Evolutionary conservation across 1,284 basidiomycete species (phyloP), one percentile per base, ranked within the genome.

Genomic region (Ganoderma multipileum): DNA sequence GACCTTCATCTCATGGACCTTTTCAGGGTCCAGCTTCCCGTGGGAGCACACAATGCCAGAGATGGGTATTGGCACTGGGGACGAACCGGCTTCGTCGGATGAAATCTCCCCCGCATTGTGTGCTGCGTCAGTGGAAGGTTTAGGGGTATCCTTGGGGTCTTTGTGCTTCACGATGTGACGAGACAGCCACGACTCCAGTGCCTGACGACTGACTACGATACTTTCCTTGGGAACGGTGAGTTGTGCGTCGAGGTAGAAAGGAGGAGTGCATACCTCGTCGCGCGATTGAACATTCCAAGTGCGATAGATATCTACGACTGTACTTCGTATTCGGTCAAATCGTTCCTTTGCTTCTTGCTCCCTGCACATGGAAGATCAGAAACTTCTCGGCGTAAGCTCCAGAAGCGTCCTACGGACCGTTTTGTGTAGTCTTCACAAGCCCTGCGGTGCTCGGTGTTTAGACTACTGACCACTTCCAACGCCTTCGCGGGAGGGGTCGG

Each of bases 1-100:
- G 64, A 89, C 85, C 76, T 94, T 95, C 87, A 94, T 90, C 70
- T 86, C 80, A 61, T 75, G 75, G 0, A 85, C 83, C 74, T 87
- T 88, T 28, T 75, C 74, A 14, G 91, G 91, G 78, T 91, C 83
- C 26, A 93, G 81, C 38, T 73, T 76, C 18, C 83, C 85, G 76
- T 95, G 93, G 36, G 73, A 74, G 71, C 93, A 95, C 16, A 87
- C 70, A 42, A 93, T 84, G 54, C 86, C 84, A 6, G 75, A 70
- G 55, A 75, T 75, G 42, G 74, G 65, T 26, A 80, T 72, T 7
- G 57, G 57, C 47, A 28, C 26, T 9, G 30, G 18, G 39, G 44
- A 20, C 3, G n/a, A 11, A 41, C 58, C 39, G 26, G 65, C 44
- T 2, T n/a, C 36, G 5, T 50, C 47, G 42, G 61, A 1, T 9